These are phyloP conservation scores for Zelopaecilomyces penicillatus DNA, from an alignment of 2,329 filamentous ascomycete species.

Conservation along the genomic window DNA sequence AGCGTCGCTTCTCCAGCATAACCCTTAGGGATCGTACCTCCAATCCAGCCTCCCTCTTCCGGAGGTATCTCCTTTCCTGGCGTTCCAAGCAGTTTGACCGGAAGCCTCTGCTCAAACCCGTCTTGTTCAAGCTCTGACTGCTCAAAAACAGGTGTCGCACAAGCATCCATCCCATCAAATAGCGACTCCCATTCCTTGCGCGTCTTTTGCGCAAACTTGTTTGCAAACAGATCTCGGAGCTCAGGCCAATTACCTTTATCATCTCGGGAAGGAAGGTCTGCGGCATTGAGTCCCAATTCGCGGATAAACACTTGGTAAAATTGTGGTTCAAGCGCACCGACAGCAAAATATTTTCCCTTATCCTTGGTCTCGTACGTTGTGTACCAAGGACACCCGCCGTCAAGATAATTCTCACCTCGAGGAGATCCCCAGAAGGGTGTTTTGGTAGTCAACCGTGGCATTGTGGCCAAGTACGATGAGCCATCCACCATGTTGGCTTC, in stretches of 20 bases:
- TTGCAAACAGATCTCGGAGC: slow-evolving; percentile 52
- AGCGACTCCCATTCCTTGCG: slow-evolving; percentile 73
- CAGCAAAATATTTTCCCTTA: slow-evolving; percentile 68
- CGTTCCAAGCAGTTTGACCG: slow-evolving; percentile 59
- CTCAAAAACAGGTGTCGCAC: slow-evolving; percentile 78
- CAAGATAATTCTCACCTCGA: slow-evolving; percentile 69
- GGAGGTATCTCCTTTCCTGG: slow-evolving; percentile 55
- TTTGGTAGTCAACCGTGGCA: slow-evolving; percentile 61
- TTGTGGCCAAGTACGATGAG: slow-evolving; percentile 66
- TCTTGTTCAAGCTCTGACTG: slow-evolving; percentile 59
- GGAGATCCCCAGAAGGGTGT: slow-evolving; percentile 52
- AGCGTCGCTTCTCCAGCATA: slow-evolving; percentile 55
- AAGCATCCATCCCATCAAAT: slow-evolving; percentile 88
- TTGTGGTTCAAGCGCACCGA: slow-evolving; percentile 83
- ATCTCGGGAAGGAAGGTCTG: slow-evolving; percentile 38
- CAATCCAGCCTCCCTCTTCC: slow-evolving; percentile 44
- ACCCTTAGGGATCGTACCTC: no score
- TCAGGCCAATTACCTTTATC: slow-evolving; percentile 60
- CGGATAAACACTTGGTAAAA: slow-evolving; percentile 70
- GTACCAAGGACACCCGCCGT: slow-evolving; percentile 83
- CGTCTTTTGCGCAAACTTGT: slow-evolving; percentile 59
- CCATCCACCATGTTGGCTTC: slow-evolving; percentile 98
- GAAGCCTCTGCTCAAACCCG: slow-evolving; percentile 54
- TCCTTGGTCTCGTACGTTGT: slow-evolving; percentile 76
- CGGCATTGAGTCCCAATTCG: slow-evolving; percentile 32